A percentile compares a stretch with the other conserved stretches of the same genome.
Conservation (phyloP, 2,329 filamentous ascomycete genomes). For the Phialemoniopsis sp. region DNA sequence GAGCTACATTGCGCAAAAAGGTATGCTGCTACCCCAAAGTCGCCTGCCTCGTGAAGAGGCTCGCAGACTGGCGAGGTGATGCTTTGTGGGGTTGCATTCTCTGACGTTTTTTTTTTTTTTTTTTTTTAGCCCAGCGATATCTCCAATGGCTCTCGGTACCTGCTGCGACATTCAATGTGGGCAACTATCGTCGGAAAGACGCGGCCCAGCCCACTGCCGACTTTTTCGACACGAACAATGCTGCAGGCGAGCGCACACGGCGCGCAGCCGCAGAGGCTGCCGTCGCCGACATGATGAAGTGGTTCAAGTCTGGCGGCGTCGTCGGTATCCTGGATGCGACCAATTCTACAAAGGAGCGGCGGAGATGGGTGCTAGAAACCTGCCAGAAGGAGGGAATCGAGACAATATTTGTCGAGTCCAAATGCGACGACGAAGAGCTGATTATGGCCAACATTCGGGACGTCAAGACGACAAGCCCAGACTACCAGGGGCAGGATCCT, state of each 20-base stretch:
- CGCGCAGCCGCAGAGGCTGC: conserved; percentile 87
- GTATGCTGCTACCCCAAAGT: conserved; percentile 52
- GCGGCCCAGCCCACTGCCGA: conserved; percentile 88
- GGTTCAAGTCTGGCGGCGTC: conserved; percentile 78
- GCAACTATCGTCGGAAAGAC: conserved; percentile 85
- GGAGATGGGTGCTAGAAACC: conserved; percentile 84
- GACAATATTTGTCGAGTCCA: conserved; percentile 93
- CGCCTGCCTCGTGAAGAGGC: background rate
- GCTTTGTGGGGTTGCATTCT: conserved; percentile 3
- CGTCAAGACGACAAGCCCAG: conserved; percentile 93
- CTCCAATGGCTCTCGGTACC: conserved; percentile 95
- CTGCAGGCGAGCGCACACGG: conserved; percentile 84
- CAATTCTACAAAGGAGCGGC: conserved; percentile 86
- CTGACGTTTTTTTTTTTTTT: conserved; percentile 10
- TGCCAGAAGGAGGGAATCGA: conserved; percentile 76
- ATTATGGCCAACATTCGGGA: conserved; percentile 99
- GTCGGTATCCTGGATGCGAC: conserved; percentile 96
- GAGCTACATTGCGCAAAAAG: conserved; percentile 96
- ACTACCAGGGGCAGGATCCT: conserved; percentile 91
- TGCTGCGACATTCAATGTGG: conserved; percentile 94
- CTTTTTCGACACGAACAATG: conserved; percentile 91
- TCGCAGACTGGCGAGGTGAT: too few species aligned
- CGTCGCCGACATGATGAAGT: conserved; percentile 87
- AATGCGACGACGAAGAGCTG: conserved; percentile 90
- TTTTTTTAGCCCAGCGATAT: conserved; percentile 80